These are phyloP conservation scores for Heterobasidion annosum DNA, from an alignment of 1,284 basidiomycete genomes.

Conservation along the genomic window DNA sequence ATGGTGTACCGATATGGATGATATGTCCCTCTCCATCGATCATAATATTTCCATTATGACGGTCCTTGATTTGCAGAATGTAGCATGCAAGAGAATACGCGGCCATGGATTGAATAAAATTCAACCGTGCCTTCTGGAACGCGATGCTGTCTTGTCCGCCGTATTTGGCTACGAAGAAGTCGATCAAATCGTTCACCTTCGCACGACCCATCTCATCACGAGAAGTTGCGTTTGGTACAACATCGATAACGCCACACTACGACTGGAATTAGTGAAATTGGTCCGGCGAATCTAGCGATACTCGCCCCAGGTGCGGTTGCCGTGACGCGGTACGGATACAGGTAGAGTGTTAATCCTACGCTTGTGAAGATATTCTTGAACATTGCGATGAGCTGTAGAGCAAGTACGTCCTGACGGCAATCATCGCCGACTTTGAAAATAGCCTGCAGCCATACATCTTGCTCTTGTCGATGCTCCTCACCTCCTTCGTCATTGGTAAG, in stretches of 20 bases:
- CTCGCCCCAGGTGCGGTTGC: conserved; percentile 93
- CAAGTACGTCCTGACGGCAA: conserved; percentile 95
- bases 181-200: conserved; percentile 93
- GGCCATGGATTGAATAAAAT: conserved; percentile 99
- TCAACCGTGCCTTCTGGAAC: conserved; percentile 90
- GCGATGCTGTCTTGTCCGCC: conserved; percentile 83
- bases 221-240: conserved; percentile 96
- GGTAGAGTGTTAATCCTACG: conserved; percentile 85
- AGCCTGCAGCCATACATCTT: conserved; percentile 95
- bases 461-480: conserved; percentile 52
- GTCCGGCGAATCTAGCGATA: conserved; percentile 9
- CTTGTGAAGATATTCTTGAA: conserved; percentile 96
- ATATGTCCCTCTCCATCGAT: conserved; percentile 96
- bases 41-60: conserved; percentile 99
- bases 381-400: conserved; percentile 97
- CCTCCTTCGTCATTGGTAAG: conserved; percentile 52
- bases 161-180: conserved; percentile 95
- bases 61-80: conserved; percentile 94
- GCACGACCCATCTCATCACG: conserved; percentile 99
- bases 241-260: conserved; percentile 97
- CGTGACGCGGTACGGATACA: conserved; percentile 96
- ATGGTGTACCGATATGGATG: conserved; percentile 78
- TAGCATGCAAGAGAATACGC: conserved; percentile 99
- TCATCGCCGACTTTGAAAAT: conserved; percentile 99
- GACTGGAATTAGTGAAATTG: conserved; percentile 3